Evolutionary conservation across 1,284 basidiomycete genomes (phyloP).

Genomic region (Leccinum angustisporum): DNA sequence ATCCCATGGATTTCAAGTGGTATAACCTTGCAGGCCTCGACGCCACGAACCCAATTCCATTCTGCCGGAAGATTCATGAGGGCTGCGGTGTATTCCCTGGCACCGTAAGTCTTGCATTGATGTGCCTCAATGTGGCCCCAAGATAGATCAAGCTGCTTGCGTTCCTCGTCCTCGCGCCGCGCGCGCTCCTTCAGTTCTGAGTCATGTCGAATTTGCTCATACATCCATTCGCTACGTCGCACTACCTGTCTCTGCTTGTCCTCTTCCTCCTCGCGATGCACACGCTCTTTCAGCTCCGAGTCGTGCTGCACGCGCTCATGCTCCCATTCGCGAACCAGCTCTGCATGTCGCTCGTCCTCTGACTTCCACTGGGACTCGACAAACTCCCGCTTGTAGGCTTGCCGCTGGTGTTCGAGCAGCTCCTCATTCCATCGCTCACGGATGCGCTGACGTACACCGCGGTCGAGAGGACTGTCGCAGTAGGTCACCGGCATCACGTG

Average conservation of each 20-base stretch:
- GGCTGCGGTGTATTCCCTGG: neutral
- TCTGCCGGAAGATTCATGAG: conserved; percentile 22
- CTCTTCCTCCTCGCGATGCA: neutral
- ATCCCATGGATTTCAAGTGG: conserved; percentile 29
- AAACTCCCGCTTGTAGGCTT: neutral
- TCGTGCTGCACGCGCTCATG: neutral
- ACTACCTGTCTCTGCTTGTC: neutral
- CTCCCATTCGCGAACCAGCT: neutral
- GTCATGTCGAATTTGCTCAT: neutral
- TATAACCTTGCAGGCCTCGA: conserved; percentile 26
- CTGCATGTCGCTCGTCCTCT: neutral
- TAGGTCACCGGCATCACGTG: neutral
- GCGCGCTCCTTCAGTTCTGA: neutral
- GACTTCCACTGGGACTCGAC: rapidly evolving
- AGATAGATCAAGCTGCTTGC: neutral
- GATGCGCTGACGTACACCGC: neutral
- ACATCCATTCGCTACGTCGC: neutral
- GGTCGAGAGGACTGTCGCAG: neutral
- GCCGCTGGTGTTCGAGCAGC: neutral
- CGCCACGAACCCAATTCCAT: conserved; percentile 8
- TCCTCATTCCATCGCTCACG: neutral
- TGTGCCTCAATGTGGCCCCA: neutral
- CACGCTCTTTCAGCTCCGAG: neutral
- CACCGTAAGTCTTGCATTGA: neutral
- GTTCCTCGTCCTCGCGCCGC: neutral